Conservation (phyloP, 2,329 filamentous ascomycete species). For the Verticillium longisporum region DNA sequence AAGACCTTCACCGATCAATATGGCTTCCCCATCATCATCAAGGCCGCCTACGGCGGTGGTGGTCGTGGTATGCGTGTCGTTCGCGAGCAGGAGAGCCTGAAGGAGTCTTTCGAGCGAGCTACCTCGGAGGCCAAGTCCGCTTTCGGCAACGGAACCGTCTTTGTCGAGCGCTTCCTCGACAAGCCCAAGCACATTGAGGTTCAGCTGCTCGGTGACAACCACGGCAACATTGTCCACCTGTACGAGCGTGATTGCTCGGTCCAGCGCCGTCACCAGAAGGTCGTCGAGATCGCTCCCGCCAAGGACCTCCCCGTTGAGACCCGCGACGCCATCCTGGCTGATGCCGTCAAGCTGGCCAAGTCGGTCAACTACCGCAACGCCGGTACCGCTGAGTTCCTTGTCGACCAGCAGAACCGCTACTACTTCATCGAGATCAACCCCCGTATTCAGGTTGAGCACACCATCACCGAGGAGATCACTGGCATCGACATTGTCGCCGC, state of each 20-base stretch:
- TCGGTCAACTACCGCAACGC: slow-evolving; percentile 98
- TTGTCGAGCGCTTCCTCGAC: slow-evolving; percentile 97
- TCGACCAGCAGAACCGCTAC: slow-evolving; percentile 93
- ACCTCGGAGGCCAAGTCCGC: slow-evolving; percentile 96
- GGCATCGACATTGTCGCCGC: slow-evolving; percentile 97
- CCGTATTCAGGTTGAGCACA: slow-evolving; percentile 98
- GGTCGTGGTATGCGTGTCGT: slow-evolving; percentile 99
- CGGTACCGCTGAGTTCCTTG: slow-evolving; percentile 96
- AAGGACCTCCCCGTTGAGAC: slow-evolving; percentile 85
- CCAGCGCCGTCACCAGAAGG: slow-evolving; percentile 97
- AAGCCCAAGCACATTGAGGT: slow-evolving; percentile 99
- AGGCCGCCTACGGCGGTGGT: slow-evolving; percentile 95
- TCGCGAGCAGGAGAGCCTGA: slow-evolving; percentile 70
- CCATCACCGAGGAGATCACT: slow-evolving; percentile 97
- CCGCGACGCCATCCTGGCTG: slow-evolving; percentile 79
- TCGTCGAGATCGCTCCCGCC: slow-evolving; percentile 93
- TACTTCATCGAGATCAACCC: slow-evolving; percentile 99
- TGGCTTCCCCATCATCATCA: slow-evolving; percentile 99
- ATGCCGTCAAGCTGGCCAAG: slow-evolving; percentile 89
- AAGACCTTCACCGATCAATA: slow-evolving; percentile 93
- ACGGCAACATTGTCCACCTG: slow-evolving; percentile 94
- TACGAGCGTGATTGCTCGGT: slow-evolving; percentile 99
- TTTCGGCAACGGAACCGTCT: slow-evolving; percentile 97
- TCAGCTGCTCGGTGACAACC: slow-evolving; percentile 93
- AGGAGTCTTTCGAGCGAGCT: slow-evolving; percentile 89